These are phyloP conservation scores for Diplodia mutila DNA, from an alignment of 2,329 filamentous ascomycete genomes.

Conservation along the genomic window DNA sequence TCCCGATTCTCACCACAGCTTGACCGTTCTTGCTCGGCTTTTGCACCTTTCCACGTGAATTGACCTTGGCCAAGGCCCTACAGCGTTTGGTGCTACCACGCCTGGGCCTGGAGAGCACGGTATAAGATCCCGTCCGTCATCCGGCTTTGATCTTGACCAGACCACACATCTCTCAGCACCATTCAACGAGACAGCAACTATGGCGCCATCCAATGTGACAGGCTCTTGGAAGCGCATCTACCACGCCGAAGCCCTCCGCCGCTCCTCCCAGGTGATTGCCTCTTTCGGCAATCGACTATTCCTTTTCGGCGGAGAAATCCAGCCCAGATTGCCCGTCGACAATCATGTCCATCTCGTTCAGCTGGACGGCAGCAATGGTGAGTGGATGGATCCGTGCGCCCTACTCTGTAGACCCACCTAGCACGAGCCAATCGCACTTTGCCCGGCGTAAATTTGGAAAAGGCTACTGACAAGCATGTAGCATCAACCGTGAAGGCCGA, in stretches of 20 bases:
- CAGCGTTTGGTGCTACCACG: neutral
- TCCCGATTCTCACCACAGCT: neutral
- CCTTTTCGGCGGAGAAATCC: conserved; percentile 77
- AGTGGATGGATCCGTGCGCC: conserved; percentile 5
- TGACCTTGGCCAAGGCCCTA: neutral
- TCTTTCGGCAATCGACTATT: conserved; percentile 62
- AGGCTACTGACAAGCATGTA: conserved; percentile 26
- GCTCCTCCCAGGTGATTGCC: conserved; percentile 75
- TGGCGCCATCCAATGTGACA: conserved; percentile 25
- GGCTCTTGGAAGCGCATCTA: conserved; percentile 45
- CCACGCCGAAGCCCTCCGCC: conserved; percentile 55
- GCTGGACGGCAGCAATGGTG: neutral
- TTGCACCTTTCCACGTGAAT: neutral
- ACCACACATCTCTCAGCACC: neutral
- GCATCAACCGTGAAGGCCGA: conserved; percentile 24
- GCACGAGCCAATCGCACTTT: neutral
- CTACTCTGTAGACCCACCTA: neutral
- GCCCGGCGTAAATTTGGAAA: neutral
- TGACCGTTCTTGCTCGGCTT: neutral
- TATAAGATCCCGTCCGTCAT: neutral
- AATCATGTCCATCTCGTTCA: conserved; percentile 71
- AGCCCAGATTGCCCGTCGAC: conserved; percentile 68
- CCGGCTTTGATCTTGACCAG: neutral
- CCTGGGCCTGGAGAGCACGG: neutral
- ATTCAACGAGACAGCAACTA: neutral